These are phyloP conservation scores for Vaccinium corymbosum DNA, from an alignment of 148 eudicot genomes.

Conservation along the genomic window DNA sequence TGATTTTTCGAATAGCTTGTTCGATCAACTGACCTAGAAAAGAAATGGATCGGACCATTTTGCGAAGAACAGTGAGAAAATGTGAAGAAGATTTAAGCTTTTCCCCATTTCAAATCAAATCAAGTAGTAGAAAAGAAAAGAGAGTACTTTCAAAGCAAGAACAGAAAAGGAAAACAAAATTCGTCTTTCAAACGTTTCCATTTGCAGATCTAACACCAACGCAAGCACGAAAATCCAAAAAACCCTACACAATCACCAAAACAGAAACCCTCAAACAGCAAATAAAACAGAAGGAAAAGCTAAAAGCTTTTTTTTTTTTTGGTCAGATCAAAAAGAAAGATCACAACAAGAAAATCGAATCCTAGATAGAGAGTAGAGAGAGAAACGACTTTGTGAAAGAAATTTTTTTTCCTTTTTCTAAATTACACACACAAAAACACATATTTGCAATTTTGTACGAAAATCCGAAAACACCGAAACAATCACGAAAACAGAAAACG, in stretches of 20 bases:
- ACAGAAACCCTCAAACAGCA: constrained; percentile 19
- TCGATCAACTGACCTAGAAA: not conserved
- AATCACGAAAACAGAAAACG: not conserved
- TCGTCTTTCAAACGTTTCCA: constrained; percentile 31
- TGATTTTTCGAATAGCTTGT: not conserved
- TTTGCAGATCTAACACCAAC: constrained; percentile 52
- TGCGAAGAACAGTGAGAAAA: not conserved
- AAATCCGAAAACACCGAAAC: not conserved
- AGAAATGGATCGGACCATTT: constrained; percentile 1
- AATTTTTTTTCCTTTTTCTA: not conserved
- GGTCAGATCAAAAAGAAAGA: not conserved
- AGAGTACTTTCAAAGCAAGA: not conserved
- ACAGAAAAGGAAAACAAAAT: not conserved
- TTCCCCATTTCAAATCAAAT: constrained; percentile 4
- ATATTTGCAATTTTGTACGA: not conserved
- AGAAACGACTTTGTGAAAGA: not conserved
- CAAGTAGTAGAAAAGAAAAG: not conserved
- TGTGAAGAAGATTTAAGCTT: not conserved
- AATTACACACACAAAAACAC: not conserved
- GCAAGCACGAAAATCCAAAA: constrained; percentile 32
- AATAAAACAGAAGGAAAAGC: not conserved
- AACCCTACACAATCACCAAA: constrained; percentile 36
- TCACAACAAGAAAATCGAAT: not conserved
- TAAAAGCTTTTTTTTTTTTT: not conserved
- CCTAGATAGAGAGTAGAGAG: not conserved